A percentile compares a stretch with the other conserved stretches of the same genome.
phyloP scores from a whole-genome alignment of 176 grass and related monocot species.

The Rhipidocladum racemiflorum region DNA sequence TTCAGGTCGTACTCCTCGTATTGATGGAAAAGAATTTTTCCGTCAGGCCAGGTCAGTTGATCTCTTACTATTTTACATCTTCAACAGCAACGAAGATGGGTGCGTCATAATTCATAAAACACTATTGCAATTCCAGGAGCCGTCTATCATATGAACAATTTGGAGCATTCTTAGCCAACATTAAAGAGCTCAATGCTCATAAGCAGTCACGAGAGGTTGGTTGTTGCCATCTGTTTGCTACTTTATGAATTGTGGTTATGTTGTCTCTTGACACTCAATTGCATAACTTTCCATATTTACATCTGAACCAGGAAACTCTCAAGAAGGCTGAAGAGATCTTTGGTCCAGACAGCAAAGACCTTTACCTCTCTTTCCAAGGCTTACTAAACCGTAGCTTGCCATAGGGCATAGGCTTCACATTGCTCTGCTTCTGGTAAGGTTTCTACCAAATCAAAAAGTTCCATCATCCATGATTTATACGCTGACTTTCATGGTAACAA shows the following conservation, averaged over 20 bases:
- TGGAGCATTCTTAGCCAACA: slow-evolving; percentile 94
- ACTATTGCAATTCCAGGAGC: slow-evolving; percentile 53
- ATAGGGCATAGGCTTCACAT: slow-evolving; percentile 20
- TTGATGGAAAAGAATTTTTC: slow-evolving; percentile 99
- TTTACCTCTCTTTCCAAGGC: slow-evolving; percentile 84
- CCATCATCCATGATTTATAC: not conserved
- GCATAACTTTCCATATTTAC: not conserved
- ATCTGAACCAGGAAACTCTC: slow-evolving; percentile 71
- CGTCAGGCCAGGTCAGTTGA: slow-evolving; percentile 75
- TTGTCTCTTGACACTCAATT: not conserved
- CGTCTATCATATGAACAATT: slow-evolving; percentile 97
- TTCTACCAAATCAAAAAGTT: not conserved
- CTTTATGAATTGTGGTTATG: not conserved
- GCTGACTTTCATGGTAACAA: not conserved
- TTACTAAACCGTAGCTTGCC: slow-evolving; percentile 70
- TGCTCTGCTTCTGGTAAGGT: not conserved
- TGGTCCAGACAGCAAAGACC: slow-evolving; percentile 82
- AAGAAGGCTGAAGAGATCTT: slow-evolving; percentile 95
- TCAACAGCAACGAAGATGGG: not conserved
- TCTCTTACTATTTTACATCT: not conserved
- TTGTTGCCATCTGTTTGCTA: not conserved
- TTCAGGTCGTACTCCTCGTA: slow-evolving; percentile 73
- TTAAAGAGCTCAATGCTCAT: slow-evolving; percentile 93
- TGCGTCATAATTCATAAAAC: slow-evolving; percentile 14
- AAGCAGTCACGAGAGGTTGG: slow-evolving; percentile 87